These are phyloP conservation scores for Chrysanthemum lavandulifolium DNA, from an alignment of 129 eudicot species.

Conservation along the genomic window DNA sequence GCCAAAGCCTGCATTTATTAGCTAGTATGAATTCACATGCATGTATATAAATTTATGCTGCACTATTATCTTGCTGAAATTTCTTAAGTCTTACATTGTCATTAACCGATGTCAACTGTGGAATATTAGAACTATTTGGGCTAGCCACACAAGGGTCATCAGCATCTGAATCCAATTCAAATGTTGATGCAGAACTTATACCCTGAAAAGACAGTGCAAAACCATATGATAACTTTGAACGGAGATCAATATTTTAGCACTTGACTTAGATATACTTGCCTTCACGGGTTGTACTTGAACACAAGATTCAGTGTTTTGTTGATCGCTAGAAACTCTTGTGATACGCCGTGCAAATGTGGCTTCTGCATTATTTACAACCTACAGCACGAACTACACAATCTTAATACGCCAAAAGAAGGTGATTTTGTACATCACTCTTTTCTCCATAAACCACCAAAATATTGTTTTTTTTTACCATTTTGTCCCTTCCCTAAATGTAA, in stretches of 20 bases:
- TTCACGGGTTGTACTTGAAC: slow-evolving; percentile 43
- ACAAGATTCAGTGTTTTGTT: slow-evolving; percentile 40
- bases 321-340: slow-evolving; percentile 38
- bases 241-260: background rate
- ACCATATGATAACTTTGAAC: slow-evolving; percentile 3
- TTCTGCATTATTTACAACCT: slow-evolving; percentile 58
- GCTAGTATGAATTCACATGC: background rate
- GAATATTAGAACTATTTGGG: slow-evolving; percentile 34
- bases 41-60: background rate
- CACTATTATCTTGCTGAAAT: background rate
- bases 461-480: too few species aligned
- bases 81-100: slow-evolving; percentile 50
- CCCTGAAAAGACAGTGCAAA: slow-evolving; percentile 46
- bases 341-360: slow-evolving; percentile 46
- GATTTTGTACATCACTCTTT: too few species aligned
- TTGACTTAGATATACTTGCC: slow-evolving; percentile 32
- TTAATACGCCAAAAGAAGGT: too few species aligned
- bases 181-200: slow-evolving; percentile 35
- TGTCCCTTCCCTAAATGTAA: too few species aligned
- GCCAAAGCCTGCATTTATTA: slow-evolving; percentile 47
- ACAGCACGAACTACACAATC: slow-evolving; percentile 1
- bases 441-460: too few species aligned
- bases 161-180: slow-evolving; percentile 55
- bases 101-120: slow-evolving; percentile 39
- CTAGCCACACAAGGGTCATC: slow-evolving; percentile 49